These are phyloP conservation scores for Salvia miltiorrhiza DNA, from an alignment of 257 asterid genomes.

Conservation along the genomic window DNA sequence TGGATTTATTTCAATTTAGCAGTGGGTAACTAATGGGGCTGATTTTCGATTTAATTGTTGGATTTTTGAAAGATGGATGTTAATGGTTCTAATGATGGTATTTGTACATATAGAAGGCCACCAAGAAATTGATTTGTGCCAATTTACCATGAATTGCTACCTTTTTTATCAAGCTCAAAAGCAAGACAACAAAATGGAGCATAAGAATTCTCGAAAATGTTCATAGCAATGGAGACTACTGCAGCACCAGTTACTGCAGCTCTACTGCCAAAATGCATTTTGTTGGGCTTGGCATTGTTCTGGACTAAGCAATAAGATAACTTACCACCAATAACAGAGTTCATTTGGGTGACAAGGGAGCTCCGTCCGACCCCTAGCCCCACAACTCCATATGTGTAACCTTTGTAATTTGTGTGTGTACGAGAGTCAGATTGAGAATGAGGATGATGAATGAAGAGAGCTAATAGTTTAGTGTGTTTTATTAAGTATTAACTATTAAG, in stretches of 20 bases:
- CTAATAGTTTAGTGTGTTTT: too few relatives aligned
- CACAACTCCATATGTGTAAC: slow-evolving; percentile 33
- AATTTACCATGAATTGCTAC: slow-evolving; percentile 34
- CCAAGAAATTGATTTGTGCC: slow-evolving; percentile 33
- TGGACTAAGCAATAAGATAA: slow-evolving; percentile 55
- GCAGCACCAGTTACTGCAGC: slow-evolving; percentile 30
- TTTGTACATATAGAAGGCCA: too few relatives aligned
- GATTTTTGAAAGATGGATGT: too few relatives aligned
- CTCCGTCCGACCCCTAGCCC: slow-evolving; percentile 37
- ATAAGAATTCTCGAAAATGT: slow-evolving; percentile 18
- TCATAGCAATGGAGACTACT: slow-evolving; percentile 29
- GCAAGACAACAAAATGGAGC: slow-evolving; percentile 43
- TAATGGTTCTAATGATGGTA: too few relatives aligned
- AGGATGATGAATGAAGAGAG: too few relatives aligned
- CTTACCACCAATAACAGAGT: slow-evolving; percentile 27
- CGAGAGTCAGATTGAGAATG: too few relatives aligned
- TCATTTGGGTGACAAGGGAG: slow-evolving; percentile 45
- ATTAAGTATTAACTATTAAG: too few relatives aligned
- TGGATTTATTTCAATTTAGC: too few relatives aligned
- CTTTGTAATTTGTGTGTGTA: too few relatives aligned
- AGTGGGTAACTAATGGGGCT: too few relatives aligned
- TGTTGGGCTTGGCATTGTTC: slow-evolving; percentile 24
- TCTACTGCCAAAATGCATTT: slow-evolving; percentile 38
- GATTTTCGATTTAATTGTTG: too few relatives aligned
- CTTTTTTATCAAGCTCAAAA: slow-evolving; percentile 16